phyloP scores from a whole-genome alignment of 345 rosid genomes.

The Hypericum androsaemum region DNA sequence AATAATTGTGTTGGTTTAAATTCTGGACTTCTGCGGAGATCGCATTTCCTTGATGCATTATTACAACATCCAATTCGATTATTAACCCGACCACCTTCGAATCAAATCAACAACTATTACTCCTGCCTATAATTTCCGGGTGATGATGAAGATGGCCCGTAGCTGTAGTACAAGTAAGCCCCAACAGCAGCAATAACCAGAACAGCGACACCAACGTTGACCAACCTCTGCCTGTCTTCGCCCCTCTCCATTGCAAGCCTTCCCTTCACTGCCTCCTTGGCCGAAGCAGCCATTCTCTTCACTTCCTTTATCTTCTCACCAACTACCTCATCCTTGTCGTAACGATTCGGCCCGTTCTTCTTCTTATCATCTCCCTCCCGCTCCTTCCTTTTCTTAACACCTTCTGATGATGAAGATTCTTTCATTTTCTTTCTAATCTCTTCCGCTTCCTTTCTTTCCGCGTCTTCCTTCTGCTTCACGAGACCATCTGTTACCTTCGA shows the following conservation, averaged over 20 bases:
- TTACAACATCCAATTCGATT: no score
- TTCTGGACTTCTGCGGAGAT: no score
- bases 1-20: no score
- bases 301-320: slow-evolving; percentile 14
- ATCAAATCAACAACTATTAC: no score
- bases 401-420: neutral
- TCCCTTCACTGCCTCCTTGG: slow-evolving; percentile 22
- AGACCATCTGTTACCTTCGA: neutral
- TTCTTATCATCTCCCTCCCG: no score
- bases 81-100: no score
- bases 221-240: slow-evolving; percentile 41
- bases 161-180: slow-evolving; percentile 35
- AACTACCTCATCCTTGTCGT: slow-evolving; percentile 8
- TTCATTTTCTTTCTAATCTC: slow-evolving; percentile 8
- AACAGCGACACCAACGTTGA: slow-evolving; percentile 50
- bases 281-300: slow-evolving; percentile 12
- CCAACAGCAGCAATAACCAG: slow-evolving; percentile 47
- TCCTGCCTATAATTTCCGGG: no score
- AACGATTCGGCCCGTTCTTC: no score
- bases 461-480: slow-evolving; percentile 5
- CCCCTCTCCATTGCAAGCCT: slow-evolving; percentile 12
- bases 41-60: no score
- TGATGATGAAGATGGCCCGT: slow-evolving; percentile 15
- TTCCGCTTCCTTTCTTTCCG: neutral
- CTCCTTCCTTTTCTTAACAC: slow-evolving; percentile 11